phyloP scores from a whole-genome alignment of 2,329 filamentous ascomycete species.

The Aspergillus costaricaensis region DNA sequence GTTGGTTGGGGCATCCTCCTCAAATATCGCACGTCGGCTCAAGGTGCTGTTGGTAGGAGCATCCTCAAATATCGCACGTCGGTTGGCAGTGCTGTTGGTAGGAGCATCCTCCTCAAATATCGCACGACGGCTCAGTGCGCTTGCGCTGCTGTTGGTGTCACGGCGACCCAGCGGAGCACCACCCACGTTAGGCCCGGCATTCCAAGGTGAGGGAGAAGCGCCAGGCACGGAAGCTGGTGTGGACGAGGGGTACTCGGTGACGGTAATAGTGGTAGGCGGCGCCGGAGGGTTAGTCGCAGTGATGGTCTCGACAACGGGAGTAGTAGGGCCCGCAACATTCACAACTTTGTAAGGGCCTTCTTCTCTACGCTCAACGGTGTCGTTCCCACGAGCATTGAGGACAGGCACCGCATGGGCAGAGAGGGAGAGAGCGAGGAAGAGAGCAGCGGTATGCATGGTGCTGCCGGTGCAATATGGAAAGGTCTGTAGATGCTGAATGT shows the following conservation, averaged over 20 bases:
- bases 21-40: too few species aligned
- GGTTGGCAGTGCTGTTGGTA: too few species aligned
- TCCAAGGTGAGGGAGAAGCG: slow-evolving; percentile 12
- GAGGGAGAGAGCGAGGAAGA: slow-evolving; percentile 32
- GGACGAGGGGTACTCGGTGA: slow-evolving; percentile 23
- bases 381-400: slow-evolving; percentile 19
- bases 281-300: slow-evolving; percentile 18
- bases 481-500: slow-evolving; percentile 9
- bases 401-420: slow-evolving; percentile 34
- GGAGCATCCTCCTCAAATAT: too few species aligned
- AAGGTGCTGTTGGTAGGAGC: neutral
- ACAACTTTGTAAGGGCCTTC: slow-evolving; percentile 31
- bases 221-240: slow-evolving; percentile 25
- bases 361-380: slow-evolving; percentile 29
- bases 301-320: slow-evolving; percentile 20
- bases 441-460: slow-evolving; percentile 34
- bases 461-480: slow-evolving; percentile 1
- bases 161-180: neutral
- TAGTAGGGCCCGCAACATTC: slow-evolving; percentile 33
- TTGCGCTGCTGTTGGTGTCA: slow-evolving; percentile 8
- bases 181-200: neutral
- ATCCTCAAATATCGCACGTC: too few species aligned
- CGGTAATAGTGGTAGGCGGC: slow-evolving; percentile 28
- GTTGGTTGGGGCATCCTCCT: too few species aligned
- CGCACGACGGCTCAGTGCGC: too few species aligned